Base-by-base conservation (phyloP, 192 early-diverging fungal species). In the Mortierella claussenii region DNA sequence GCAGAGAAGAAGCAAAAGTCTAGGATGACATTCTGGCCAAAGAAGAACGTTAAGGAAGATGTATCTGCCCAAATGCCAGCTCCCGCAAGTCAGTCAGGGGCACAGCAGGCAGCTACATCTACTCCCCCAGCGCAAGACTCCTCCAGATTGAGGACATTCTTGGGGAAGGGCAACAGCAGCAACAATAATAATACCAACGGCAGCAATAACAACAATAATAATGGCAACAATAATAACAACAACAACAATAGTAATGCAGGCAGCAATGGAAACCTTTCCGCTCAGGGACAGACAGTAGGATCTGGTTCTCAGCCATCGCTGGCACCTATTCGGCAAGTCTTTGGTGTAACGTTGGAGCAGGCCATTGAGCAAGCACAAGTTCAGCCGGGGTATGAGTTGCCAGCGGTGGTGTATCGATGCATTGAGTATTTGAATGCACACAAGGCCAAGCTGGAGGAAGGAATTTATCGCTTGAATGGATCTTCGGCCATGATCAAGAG, bases 351-450 rank as follows among this genome's bases (percentile, higher is more conserved):
- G 9, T 79, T 99, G 23, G 93, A 95, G 62, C 84, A 87, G n/a
- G 93, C 91, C 0, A 88, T 98, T 2, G 85, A 88, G 28, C 74
- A 89, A 12, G 90, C 92, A 3, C 79, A 86, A 20, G 82, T 96
- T n/a, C 85, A 85, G 21, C 94, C 94, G 40, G 88, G 86, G 13
- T 90, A 92, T 68, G 87, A 90, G 37, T 83, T 98, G 26, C 97
- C 97, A n/a, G 90, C 95, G 12, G 88, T 99, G 24, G 91, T 99
- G 1, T 97, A 91, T 79, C 86, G 97, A 21, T 98, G 96, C 60
- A 96, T 99, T 55, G 97, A 99, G 85, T 99, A 94, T 65, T 70
- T 99, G 33, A 97, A 99, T 68, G 86, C 89, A 5, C 93, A 92
- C 73, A 91, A 92, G 73, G 97, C 96, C 6, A 87, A 83, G 50